These are phyloP conservation scores for Laguncularia racemosa DNA, from an alignment of 345 rosid genomes.

Conservation along the genomic window DNA sequence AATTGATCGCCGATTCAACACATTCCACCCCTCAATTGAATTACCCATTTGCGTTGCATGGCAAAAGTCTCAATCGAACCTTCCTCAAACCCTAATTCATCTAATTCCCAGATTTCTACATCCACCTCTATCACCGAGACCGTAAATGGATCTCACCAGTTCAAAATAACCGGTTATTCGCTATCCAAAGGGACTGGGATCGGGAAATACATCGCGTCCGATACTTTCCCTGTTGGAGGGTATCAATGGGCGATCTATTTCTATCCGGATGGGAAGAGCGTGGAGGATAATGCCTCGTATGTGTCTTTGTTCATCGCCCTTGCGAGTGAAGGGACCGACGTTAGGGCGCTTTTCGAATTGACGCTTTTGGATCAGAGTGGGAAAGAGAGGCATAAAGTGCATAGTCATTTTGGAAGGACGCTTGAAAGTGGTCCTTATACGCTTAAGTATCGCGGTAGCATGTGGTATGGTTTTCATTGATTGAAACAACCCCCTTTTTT, in stretches of 20 bases:
- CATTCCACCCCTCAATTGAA: not conserved
- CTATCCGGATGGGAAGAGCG: constrained; percentile 78
- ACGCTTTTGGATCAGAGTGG: constrained; percentile 74
- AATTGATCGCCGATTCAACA: not conserved
- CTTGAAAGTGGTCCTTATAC: constrained; percentile 68
- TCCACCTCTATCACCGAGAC: constrained; percentile 54
- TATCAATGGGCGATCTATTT: constrained; percentile 70
- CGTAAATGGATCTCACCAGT: constrained; percentile 64
- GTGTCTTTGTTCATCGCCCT: constrained; percentile 65
- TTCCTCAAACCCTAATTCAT: constrained; percentile 17
- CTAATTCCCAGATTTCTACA: constrained; percentile 16
- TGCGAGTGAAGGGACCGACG: constrained; percentile 67
- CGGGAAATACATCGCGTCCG: constrained; percentile 57
- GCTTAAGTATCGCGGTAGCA: constrained; percentile 63
- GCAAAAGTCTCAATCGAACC: constrained; percentile 31
- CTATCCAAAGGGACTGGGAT: constrained; percentile 59
- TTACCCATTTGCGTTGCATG: constrained; percentile 18
- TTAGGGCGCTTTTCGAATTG: constrained; percentile 65
- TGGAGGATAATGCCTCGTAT: constrained; percentile 51
- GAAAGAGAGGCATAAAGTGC: constrained; percentile 60
- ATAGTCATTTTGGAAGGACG: constrained; percentile 68
- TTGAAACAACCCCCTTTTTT: not conserved
- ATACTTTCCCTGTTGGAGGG: constrained; percentile 58
- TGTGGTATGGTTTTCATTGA: constrained; percentile 43
- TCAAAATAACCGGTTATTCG: constrained; percentile 56